phyloP scores from a whole-genome alignment of 495 filamentous ascomycete species.

The Pseudoneurospora amorphoporcata region DNA sequence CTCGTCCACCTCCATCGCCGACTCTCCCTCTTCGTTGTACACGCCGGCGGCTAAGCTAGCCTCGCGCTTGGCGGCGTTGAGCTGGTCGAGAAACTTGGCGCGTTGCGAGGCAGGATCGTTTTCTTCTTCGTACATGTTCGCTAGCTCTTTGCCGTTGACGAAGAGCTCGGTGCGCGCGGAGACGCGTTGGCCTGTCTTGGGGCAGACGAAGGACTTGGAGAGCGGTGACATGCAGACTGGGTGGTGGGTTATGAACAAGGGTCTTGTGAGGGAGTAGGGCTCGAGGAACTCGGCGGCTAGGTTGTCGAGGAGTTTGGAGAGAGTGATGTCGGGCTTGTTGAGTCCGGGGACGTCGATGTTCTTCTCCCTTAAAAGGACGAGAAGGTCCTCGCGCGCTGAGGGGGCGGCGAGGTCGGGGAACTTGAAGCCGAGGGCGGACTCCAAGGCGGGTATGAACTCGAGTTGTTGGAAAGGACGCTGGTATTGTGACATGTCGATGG shows the following conservation, averaged over 20 bases:
- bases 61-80: constrained; percentile 24
- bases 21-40: background rate
- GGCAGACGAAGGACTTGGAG: constrained; percentile 68
- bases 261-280: constrained; percentile 46
- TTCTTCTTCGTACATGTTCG: constrained; percentile 97
- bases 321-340: constrained; percentile 44
- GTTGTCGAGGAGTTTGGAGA: constrained; percentile 76
- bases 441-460: constrained; percentile 74
- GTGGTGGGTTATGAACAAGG: constrained; percentile 88
- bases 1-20: constrained; percentile 54
- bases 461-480: constrained; percentile 47
- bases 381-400: constrained; percentile 46
- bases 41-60: constrained; percentile 2
- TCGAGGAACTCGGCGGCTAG: constrained; percentile 73
- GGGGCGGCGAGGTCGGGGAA: constrained; percentile 57
- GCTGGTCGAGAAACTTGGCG: constrained; percentile 59
- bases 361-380: constrained; percentile 40
- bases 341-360: constrained; percentile 35
- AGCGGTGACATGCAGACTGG: constrained; percentile 87
- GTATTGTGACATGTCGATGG: constrained; percentile 34
- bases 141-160: constrained; percentile 64
- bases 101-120: constrained; percentile 85
- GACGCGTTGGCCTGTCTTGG: constrained; percentile 49
- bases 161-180: constrained; percentile 86
- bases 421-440: constrained; percentile 48